Conservation (phyloP, 2,329 filamentous ascomycete species). For the Rugonectria rugulosa region DNA sequence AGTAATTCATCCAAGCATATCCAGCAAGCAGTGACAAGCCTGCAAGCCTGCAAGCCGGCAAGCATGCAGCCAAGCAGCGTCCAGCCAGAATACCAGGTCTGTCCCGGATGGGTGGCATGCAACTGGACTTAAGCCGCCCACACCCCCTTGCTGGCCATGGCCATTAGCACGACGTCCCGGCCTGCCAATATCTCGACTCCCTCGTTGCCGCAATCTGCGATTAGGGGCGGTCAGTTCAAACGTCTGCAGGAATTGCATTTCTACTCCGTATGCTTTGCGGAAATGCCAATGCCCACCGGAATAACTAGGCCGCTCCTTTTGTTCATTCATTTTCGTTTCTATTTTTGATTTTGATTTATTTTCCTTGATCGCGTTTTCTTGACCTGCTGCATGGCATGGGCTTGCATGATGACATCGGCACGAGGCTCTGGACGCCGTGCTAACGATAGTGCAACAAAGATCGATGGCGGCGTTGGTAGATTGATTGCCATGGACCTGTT, state of each 20-base stretch:
- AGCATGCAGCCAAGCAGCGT: conserved; percentile 8
- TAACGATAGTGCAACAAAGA: not conserved
- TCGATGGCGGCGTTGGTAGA: conserved; percentile 5
- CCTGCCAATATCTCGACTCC: conserved; percentile 37
- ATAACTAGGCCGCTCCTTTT: too few relatives aligned
- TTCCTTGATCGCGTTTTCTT: not conserved
- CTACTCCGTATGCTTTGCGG: too few relatives aligned
- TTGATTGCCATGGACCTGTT: conserved; percentile 14
- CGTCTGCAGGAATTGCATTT: conserved; percentile 1
- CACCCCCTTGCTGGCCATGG: conserved; percentile 26
- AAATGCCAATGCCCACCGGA: too few relatives aligned
- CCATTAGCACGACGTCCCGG: conserved; percentile 26
- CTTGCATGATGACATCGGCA: not conserved
- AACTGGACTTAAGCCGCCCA: conserved; percentile 33
- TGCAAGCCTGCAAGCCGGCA: not conserved
- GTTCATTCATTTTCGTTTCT: not conserved
- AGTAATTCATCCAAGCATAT: conserved; percentile 16
- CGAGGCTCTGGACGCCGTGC: conserved; percentile 7
- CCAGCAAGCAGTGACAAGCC: conserved; percentile 1
- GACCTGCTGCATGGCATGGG: too few relatives aligned
- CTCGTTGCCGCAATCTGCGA: conserved; percentile 35
- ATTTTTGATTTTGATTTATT: not conserved
- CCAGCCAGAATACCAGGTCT: conserved; percentile 20
- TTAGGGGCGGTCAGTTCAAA: conserved; percentile 7
- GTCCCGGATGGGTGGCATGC: conserved; percentile 30